Conservation (phyloP, 176 grass and related monocot species). For the Rhynchospora breviuscula region DNA sequence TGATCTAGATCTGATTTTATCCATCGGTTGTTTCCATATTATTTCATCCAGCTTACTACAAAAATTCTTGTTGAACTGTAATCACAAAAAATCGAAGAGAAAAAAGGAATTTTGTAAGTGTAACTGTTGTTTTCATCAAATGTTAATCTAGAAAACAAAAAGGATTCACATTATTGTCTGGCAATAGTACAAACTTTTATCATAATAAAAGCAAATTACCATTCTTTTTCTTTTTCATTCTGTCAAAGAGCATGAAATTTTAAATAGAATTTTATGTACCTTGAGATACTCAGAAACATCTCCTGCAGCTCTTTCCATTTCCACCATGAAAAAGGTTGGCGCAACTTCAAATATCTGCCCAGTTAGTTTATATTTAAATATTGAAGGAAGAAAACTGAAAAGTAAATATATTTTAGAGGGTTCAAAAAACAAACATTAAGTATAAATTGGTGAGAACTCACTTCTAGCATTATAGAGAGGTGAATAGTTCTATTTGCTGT, state of each 20-base stretch:
- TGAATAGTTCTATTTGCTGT: slow-evolving; percentile 62
- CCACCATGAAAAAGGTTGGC: slow-evolving; percentile 85
- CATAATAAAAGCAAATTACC: background rate
- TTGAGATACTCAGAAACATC: slow-evolving; percentile 71
- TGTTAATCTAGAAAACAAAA: slow-evolving; percentile 1
- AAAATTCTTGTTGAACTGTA: slow-evolving; percentile 76
- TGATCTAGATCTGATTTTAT: slow-evolving; percentile 65
- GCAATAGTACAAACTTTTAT: background rate
- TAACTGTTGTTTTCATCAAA: background rate
- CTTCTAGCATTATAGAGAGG: slow-evolving; percentile 86
- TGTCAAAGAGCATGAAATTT: background rate
- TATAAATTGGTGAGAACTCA: slow-evolving; percentile 39
- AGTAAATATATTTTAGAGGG: background rate
- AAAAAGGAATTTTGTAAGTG: slow-evolving; percentile 23
- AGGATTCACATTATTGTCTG: background rate
- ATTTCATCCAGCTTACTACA: slow-evolving; percentile 87
- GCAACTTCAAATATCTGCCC: slow-evolving; percentile 92
- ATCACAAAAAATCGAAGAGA: slow-evolving; percentile 7
- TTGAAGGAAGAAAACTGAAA: background rate
- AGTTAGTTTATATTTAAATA: slow-evolving; percentile 18
- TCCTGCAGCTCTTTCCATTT: slow-evolving; percentile 69
- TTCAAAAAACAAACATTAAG: slow-evolving; percentile 4
- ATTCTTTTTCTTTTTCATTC: background rate
- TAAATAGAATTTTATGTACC: slow-evolving; percentile 30
- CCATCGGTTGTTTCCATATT: slow-evolving; percentile 55